A percentile compares a stretch with the other conserved stretches of the same genome.
phyloP scores from a whole-genome alignment of 129 eudicot species.

The Lactuca sativa region DNA sequence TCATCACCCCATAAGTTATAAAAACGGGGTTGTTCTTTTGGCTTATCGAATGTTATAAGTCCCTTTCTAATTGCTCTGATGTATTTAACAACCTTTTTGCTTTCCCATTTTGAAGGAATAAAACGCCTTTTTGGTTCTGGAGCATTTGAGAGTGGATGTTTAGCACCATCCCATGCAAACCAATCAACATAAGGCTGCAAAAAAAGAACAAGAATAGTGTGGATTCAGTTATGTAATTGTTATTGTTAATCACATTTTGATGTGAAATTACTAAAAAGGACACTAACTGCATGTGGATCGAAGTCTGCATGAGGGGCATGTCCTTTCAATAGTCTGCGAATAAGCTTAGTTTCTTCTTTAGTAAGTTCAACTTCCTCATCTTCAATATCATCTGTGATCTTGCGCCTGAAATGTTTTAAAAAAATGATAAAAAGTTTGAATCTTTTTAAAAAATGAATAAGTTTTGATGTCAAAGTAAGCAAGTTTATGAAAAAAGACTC shows the following conservation, averaged over 20 bases:
- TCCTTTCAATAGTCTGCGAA: constrained; percentile 72
- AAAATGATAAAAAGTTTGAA: background rate
- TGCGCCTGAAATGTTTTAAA: constrained; percentile 57
- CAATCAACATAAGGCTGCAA: constrained; percentile 91
- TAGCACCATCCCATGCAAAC: constrained; percentile 82
- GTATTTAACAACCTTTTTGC: constrained; percentile 67
- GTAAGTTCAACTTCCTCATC: constrained; percentile 89
- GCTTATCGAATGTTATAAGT: constrained; percentile 70
- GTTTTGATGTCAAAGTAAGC: background rate
- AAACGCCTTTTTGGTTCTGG: constrained; percentile 99
- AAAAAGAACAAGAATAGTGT: background rate
- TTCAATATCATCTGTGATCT: constrained; percentile 69
- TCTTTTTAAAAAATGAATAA: background rate
- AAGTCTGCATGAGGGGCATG: constrained; percentile 92
- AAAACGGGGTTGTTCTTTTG: constrained; percentile 69
- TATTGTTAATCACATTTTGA: background rate
- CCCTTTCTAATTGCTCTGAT: constrained; percentile 90
- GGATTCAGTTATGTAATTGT: background rate
- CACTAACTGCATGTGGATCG: constrained; percentile 73
- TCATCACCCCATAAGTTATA: constrained; percentile 86
- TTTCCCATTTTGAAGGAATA: constrained; percentile 92
- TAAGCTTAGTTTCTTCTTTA: constrained; percentile 65
- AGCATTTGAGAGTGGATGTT: constrained; percentile 90
- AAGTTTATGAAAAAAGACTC: background rate
- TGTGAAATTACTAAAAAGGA: constrained; percentile 4